These are phyloP conservation scores for Iris pallida DNA, from an alignment of 116 monocot genomes.

Conservation along the genomic window DNA sequence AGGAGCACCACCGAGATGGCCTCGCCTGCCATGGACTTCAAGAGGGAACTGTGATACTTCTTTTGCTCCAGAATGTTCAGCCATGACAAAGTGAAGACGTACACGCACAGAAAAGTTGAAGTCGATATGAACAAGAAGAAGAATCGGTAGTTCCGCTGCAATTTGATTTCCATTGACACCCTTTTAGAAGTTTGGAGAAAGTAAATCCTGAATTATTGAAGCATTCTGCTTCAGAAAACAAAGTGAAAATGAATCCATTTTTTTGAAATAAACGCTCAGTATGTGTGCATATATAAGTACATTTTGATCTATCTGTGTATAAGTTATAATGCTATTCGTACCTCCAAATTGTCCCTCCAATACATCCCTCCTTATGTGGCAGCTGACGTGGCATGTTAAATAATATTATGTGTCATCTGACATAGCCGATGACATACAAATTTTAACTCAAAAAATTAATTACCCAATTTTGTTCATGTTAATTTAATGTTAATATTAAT, in stretches of 20 bases:
- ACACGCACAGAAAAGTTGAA: constrained; percentile 75
- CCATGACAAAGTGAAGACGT: constrained; percentile 69
- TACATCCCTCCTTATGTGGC: no score
- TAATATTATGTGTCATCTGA: no score
- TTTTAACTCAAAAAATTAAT: no score
- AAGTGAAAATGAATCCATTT: no score
- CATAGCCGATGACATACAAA: no score
- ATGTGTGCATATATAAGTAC: background rate
- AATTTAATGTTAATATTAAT: no score
- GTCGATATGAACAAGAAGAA: constrained; percentile 85
- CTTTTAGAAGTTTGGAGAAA: background rate
- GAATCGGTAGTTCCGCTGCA: constrained; percentile 89
- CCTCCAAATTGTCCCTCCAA: no score
- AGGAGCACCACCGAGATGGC: constrained; percentile 65
- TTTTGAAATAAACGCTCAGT: no score
- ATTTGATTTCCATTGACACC: constrained; percentile 4
- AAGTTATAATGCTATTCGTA: no score
- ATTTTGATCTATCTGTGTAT: background rate
- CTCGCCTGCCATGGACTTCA: constrained; percentile 58
- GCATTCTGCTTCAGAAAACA: background rate
- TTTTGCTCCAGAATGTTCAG: constrained; percentile 49
- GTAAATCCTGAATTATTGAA: background rate
- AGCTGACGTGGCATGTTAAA: no score
- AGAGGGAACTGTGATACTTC: constrained; percentile 26
- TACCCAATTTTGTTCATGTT: no score